These are phyloP conservation scores for Rostrohypoxylon terebratum DNA, from an alignment of 495 filamentous ascomycete genomes.

Conservation along the genomic window DNA sequence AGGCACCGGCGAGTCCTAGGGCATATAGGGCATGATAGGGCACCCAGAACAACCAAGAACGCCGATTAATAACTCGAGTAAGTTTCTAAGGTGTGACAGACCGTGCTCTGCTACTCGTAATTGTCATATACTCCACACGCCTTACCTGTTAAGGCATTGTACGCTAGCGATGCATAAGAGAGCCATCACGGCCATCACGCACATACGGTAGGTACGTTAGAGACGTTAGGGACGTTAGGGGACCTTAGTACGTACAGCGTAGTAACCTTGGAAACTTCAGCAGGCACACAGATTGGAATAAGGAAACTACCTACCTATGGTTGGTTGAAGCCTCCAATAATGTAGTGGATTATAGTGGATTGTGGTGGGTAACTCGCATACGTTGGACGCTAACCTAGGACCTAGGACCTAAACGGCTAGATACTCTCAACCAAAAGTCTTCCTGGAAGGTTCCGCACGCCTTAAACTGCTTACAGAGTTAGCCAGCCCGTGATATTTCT, in stretches of 20 bases:
- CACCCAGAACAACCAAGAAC: conserved; percentile 3
- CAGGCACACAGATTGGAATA: conserved; percentile 14
- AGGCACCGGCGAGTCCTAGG: background rate
- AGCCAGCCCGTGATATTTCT: conserved; percentile 11
- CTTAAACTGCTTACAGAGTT: background rate
- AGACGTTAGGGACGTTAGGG: background rate
- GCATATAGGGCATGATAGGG: background rate
- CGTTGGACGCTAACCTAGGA: conserved; percentile 16
- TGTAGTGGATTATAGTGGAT: conserved; percentile 10
- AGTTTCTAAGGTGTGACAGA: conserved; percentile 20
- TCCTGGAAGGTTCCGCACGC: conserved; percentile 4
- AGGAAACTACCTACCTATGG: conserved; percentile 15
- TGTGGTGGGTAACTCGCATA: conserved; percentile 23
- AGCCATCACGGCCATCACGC: conserved; percentile 31
- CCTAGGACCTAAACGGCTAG: too few relatives aligned
- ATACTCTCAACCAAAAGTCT: conserved; percentile 15
- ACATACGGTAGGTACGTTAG: background rate
- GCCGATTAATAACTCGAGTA: background rate
- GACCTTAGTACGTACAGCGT: background rate
- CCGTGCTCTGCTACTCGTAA: background rate
- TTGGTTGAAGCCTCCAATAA: conserved; percentile 28
- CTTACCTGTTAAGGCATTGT: conserved; percentile 31
- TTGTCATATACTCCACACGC: conserved; percentile 32
- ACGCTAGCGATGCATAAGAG: conserved; percentile 36
- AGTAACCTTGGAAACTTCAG: conserved; percentile 1